These are phyloP conservation scores for Macrotyloma uniflorum DNA, from an alignment of 306 rosid species.

Conservation along the genomic window DNA sequence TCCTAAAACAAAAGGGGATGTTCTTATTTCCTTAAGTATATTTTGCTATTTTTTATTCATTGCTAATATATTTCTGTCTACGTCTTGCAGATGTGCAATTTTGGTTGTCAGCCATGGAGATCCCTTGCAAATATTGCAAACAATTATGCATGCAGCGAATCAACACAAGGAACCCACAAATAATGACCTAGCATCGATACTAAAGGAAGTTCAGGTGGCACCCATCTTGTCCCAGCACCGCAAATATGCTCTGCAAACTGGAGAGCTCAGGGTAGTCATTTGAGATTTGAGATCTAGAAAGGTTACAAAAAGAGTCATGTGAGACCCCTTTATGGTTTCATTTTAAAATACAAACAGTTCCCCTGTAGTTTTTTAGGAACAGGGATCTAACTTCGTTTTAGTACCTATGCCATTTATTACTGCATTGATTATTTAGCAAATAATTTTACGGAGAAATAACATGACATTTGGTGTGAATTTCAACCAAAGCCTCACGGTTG, in stretches of 20 bases:
- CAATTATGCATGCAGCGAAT: conserved; percentile 62
- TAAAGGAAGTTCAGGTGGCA: conserved; percentile 56
- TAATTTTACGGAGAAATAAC: not conserved
- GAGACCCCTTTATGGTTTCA: not conserved
- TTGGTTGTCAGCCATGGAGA: conserved; percentile 91
- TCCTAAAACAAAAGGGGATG: not conserved
- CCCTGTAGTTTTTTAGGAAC: not conserved
- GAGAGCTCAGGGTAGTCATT: conserved; percentile 67
- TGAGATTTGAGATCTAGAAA: conserved; percentile 33
- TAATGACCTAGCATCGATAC: conserved; percentile 48
- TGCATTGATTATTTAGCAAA: conserved; percentile 16
- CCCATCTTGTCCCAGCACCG: conserved; percentile 73
- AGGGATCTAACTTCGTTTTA: conserved; percentile 8
- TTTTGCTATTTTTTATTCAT: conserved; percentile 21
- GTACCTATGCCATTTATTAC: not conserved
- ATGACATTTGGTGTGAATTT: not conserved
- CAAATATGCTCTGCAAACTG: conserved; percentile 67
- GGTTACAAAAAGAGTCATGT: not conserved
- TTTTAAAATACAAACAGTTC: not conserved
- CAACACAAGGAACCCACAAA: conserved; percentile 40
- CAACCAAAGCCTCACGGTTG: not conserved
- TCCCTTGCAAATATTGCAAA: conserved; percentile 82
- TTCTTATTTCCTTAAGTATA: conserved; percentile 12
- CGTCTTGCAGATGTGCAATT: conserved; percentile 61
- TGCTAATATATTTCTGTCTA: conserved; percentile 6